Conservation (phyloP, 169 alveolate genomes). For the Cryptosporidium canis region DNA sequence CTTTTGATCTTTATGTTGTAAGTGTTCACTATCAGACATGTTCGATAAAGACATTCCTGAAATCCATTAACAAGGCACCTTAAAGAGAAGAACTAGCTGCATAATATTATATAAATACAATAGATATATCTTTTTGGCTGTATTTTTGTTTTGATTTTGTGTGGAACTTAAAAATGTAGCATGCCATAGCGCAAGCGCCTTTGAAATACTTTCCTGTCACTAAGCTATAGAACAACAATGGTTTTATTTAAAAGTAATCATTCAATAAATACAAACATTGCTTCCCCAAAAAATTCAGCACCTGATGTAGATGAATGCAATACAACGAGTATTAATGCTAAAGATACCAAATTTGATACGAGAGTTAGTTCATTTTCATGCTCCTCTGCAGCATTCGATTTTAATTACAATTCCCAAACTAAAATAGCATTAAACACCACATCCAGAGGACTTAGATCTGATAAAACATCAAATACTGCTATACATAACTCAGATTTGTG, state of each 20-base stretch:
- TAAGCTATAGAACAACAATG: background rate
- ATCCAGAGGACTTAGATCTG: background rate
- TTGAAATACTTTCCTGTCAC: background rate
- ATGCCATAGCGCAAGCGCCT: slow-evolving; percentile 44
- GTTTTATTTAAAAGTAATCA: background rate
- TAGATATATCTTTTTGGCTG: background rate
- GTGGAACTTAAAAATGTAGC: slow-evolving; percentile 7
- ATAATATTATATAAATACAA: background rate
- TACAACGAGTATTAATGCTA: background rate
- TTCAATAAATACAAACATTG: background rate
- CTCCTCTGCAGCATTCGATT: slow-evolving; percentile 29
- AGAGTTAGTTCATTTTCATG: slow-evolving; percentile 1
- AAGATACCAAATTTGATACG: background rate
- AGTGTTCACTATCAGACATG: too few species aligned
- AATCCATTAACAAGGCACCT: background rate
- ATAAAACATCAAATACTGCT: background rate
- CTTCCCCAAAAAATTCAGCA: background rate
- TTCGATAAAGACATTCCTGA: too few species aligned
- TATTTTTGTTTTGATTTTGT: background rate
- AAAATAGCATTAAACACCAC: background rate
- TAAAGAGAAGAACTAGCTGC: background rate
- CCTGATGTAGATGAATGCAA: background rate
- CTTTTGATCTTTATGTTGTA: too few species aligned
- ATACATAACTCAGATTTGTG: background rate
- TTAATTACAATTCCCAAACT: slow-evolving; percentile 14